Percentiles rank a stretch among this genome's conserved stretches.
phyloP scores from a whole-genome alignment of 805 yeast species.

The Schwanniomyces sp. region DNA sequence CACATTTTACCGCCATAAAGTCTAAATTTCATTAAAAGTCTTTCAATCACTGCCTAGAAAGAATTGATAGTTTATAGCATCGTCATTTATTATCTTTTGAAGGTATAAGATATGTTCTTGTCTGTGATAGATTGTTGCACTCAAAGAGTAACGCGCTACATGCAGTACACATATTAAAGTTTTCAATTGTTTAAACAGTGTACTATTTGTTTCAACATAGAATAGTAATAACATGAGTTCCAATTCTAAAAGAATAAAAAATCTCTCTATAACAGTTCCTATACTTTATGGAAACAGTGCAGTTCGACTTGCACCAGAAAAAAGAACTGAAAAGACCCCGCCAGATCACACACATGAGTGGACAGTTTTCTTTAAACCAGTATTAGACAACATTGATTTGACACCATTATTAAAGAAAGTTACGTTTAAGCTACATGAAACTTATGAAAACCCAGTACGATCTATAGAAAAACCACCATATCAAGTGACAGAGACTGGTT shows the following conservation, averaged over 20 bases:
- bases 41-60: too few species aligned
- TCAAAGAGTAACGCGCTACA: background rate
- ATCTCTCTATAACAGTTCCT: conserved; percentile 43
- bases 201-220: background rate
- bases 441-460: conserved; percentile 85
- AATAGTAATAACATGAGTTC: conserved; percentile 13
- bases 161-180: background rate
- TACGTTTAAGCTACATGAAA: conserved; percentile 92
- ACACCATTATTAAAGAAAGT: conserved; percentile 84
- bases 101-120: too few species aligned
- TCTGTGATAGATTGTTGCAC: too few species aligned
- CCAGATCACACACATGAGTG: conserved; percentile 92
- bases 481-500: conserved; percentile 95
- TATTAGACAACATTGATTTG: conserved; percentile 64
- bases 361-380: conserved; percentile 91
- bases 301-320: conserved; percentile 34
- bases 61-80: too few species aligned
- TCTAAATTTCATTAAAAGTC: too few species aligned
- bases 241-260: conserved; percentile 23
- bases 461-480: conserved; percentile 88
- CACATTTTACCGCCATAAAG: too few species aligned
- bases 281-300: conserved; percentile 43
- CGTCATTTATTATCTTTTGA: too few species aligned
- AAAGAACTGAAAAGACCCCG: conserved; percentile 48
- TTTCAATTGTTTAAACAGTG: background rate